A percentile compares a stretch with the other conserved stretches of the same genome.
phyloP scores from a whole-genome alignment of 495 filamentous ascomycete species.

The Hypoxylon crocopeplum region DNA sequence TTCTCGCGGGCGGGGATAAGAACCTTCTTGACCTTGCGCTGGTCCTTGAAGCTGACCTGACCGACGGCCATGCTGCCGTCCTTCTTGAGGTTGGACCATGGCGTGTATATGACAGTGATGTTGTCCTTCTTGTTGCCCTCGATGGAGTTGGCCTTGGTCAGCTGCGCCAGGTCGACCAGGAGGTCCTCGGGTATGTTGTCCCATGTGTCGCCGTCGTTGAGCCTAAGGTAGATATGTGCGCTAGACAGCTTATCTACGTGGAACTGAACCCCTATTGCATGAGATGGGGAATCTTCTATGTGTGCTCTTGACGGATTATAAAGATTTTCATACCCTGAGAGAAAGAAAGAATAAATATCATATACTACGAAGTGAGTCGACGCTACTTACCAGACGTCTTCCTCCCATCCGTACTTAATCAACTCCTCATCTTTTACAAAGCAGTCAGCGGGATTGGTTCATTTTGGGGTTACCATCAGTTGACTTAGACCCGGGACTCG shows the following conservation, averaged over 20 bases:
- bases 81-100: constrained; percentile 96
- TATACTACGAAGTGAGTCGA: neutral
- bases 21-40: constrained; percentile 80
- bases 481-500: constrained; percentile 10
- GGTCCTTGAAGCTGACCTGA: constrained; percentile 94
- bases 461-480: constrained; percentile 11
- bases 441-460: constrained; percentile 33
- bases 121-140: constrained; percentile 99
- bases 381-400: constrained; percentile 84
- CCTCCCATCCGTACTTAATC: constrained; percentile 90
- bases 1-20: constrained; percentile 81
- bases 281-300: constrained; percentile 9
- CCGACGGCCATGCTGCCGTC: constrained; percentile 95
- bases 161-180: constrained; percentile 85
- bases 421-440: constrained; percentile 83
- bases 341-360: constrained; percentile 13
- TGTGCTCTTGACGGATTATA: neutral
- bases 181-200: constrained; percentile 78
- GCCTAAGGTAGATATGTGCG: constrained; percentile 92
- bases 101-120: constrained; percentile 93
- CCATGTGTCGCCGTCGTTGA: constrained; percentile 84
- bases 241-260: constrained; percentile 97
- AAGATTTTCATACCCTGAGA: constrained; percentile 38
- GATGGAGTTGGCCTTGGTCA: constrained; percentile 98
- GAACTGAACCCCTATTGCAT: constrained; percentile 64